Evolutionary conservation across 106 monocot species (phyloP), one percentile per base, ranked within the genome.

Genomic region (Alisma plantagoaquatica): DNA sequence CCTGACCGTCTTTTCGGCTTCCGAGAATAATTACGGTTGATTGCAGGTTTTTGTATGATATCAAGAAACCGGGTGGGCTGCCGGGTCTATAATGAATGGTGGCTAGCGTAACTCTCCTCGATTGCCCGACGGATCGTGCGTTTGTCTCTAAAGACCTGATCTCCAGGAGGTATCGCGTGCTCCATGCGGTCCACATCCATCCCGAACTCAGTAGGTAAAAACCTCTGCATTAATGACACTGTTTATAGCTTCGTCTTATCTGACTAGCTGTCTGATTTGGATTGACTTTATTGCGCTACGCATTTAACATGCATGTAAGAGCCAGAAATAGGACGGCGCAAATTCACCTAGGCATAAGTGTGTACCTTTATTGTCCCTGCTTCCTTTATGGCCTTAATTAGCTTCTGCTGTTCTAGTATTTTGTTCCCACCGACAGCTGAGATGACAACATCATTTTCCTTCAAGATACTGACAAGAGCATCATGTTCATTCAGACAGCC

Each of bases 171-270:
- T 14, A 60, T 58, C 16, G 78, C 78, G 20, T 78, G 68, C 22
- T 19, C 54, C 73, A 78, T 69, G 5, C 57, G 27, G 19, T 71
- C 57, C n/a, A 47, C 56, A 27, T 78, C 78, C 73, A 65, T 65
- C 0, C 78, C 78, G 16, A 78, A 78, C 29, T 73, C 78, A 2
- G 78, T 73, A 0, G 73, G 78, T 25, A 73, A n/a, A 50, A 46
- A 78, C 23, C 73, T 57, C 78, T 78, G 55, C 33, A 20, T 18
- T n/a, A n/a, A n/a, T n/a, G n/a, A n/a, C n/a, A n/a, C n/a, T n/a
- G n/a, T n/a, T n/a, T n/a, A n/a, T n/a, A n/a, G n/a, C n/a, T n/a
- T n/a, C n/a, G n/a, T n/a, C n/a, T n/a, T n/a, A n/a, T n/a, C n/a
- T n/a, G n/a, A n/a, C n/a, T n/a, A n/a, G n/a, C n/a, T n/a, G n/a